Evolutionary conservation across 2,329 filamentous ascomycete genomes (phyloP).

Genomic region (Fusarium coicis): DNA sequence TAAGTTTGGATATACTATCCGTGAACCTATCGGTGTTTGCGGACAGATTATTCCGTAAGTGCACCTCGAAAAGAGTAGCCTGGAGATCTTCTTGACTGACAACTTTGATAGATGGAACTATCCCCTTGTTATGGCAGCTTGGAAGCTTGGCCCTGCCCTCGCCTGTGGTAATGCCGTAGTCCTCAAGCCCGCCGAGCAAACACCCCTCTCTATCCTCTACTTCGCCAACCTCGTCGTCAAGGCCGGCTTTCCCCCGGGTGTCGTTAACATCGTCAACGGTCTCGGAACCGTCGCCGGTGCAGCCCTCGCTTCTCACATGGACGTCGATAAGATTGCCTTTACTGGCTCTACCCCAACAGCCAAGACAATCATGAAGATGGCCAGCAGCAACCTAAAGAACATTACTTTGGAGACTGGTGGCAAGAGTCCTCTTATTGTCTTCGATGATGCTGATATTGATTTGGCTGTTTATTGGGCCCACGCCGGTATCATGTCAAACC

Average conservation of each 20-base stretch:
- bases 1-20: slow-evolving; percentile 81
- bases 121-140: slow-evolving; percentile 60
- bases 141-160: slow-evolving; percentile 80
- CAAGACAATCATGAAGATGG: slow-evolving; percentile 79
- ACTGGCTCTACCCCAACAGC: slow-evolving; percentile 80
- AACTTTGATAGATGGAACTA: slow-evolving; percentile 68
- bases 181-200: slow-evolving; percentile 75
- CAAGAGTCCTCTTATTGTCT: slow-evolving; percentile 73
- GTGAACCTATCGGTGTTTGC: slow-evolving; percentile 81
- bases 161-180: slow-evolving; percentile 73
- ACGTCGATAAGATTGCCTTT: slow-evolving; percentile 81
- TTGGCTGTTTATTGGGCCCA: slow-evolving; percentile 72
- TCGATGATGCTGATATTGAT: slow-evolving; percentile 73
- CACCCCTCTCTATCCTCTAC: slow-evolving; percentile 72
- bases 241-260: slow-evolving; percentile 81
- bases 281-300: slow-evolving; percentile 74
- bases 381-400: slow-evolving; percentile 73
- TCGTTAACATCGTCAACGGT: slow-evolving; percentile 81
- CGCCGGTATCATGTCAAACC: slow-evolving; percentile 66
- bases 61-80: fast-evolving
- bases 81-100: not conserved
- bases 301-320: slow-evolving; percentile 73
- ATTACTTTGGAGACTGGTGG: slow-evolving; percentile 75
- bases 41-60: slow-evolving; percentile 73
- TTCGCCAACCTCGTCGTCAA: slow-evolving; percentile 75